phyloP scores from a whole-genome alignment of 129 eudicot genomes.

The Gnaphalium uliginosum region DNA sequence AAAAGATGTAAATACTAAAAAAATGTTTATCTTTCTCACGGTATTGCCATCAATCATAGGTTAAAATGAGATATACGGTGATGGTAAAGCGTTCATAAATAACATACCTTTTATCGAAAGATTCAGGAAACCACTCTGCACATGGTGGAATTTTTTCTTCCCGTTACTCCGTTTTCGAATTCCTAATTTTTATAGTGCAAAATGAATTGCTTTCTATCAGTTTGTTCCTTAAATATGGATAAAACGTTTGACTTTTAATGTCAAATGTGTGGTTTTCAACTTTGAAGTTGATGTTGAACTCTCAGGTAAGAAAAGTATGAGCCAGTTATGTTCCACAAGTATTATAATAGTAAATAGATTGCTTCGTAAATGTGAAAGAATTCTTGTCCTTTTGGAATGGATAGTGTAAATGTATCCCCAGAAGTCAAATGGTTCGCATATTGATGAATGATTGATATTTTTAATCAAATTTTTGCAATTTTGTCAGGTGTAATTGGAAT shows the following conservation, averaged over 20 bases:
- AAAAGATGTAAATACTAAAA: neutral
- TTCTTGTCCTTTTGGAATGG: neutral
- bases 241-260: neutral
- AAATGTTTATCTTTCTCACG: neutral
- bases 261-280: conserved; percentile 5
- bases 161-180: neutral
- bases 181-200: neutral
- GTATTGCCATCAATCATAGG: neutral
- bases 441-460: neutral
- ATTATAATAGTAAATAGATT: conserved; percentile 4
- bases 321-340: neutral
- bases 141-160: neutral
- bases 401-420: neutral
- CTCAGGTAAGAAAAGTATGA: no score
- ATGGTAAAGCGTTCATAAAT: neutral
- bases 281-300: neutral
- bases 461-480: neutral
- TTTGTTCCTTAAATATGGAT: neutral
- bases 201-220: neutral
- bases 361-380: neutral
- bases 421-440: neutral
- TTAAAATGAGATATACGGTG: neutral
- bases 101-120: neutral
- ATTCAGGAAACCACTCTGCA: neutral
- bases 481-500: conserved; percentile 71